phyloP scores from a whole-genome alignment of 768 basidiomycete genomes.

The Lactifluus echinatus region DNA sequence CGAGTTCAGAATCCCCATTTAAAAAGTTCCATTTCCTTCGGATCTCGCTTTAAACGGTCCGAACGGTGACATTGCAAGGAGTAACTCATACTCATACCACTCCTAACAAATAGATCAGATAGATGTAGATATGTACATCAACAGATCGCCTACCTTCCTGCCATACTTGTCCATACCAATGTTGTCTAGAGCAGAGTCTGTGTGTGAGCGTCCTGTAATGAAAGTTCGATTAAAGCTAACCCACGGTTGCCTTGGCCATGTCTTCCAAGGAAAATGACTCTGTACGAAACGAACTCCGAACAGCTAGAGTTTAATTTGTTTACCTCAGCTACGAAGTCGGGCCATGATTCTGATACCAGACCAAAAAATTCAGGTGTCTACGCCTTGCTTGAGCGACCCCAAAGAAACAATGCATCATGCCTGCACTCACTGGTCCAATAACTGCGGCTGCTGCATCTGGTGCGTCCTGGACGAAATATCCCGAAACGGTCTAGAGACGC shows the following conservation, averaged over 20 bases:
- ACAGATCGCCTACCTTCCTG: background rate
- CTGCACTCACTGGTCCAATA: conserved; percentile 9
- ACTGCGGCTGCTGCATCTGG: background rate
- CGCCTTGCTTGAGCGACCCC: background rate
- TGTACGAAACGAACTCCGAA: conserved; percentile 5
- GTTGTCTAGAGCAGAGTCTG: conserved; percentile 9
- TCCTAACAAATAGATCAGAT: background rate
- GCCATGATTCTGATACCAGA: conserved; percentile 10
- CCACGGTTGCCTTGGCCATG: conserved; percentile 12
- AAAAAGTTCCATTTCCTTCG: conserved; percentile 17
- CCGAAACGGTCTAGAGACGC: conserved; percentile 8
- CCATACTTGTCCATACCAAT: conserved; percentile 15
- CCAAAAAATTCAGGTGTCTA: conserved; percentile 16
- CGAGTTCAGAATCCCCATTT: conserved; percentile 14
- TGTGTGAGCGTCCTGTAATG: background rate
- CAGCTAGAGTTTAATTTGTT: background rate
- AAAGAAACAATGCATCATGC: background rate
- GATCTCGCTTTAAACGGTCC: background rate
- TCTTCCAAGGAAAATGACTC: conserved; percentile 12
- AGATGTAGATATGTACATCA: background rate
- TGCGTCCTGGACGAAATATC: conserved; percentile 13
- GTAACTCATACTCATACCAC: conserved; percentile 14
- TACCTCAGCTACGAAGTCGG: background rate
- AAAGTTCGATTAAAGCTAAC: background rate
- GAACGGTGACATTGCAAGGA: background rate